A percentile compares a stretch with the other conserved stretches of the same genome.
Evolutionary conservation across 2,329 filamentous ascomycete genomes (phyloP).

Genomic region (Ambrosiella xylebori): DNA sequence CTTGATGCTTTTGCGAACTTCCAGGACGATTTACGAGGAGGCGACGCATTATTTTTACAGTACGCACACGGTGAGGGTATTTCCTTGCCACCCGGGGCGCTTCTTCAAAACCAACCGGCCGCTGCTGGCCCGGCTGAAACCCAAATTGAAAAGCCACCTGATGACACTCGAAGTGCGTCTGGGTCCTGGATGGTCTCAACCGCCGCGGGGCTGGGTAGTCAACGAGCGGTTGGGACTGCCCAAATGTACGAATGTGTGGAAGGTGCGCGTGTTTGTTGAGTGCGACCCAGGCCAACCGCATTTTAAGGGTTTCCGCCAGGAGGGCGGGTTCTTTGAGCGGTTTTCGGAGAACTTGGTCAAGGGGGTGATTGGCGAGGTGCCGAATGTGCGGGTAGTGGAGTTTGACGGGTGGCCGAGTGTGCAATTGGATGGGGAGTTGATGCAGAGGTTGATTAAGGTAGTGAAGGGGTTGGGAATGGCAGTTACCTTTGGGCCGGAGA

Average conservation of each 20-base stretch:
- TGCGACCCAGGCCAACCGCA: constrained; percentile 50
- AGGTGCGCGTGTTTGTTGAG: constrained; percentile 52
- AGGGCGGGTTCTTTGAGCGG: constrained; percentile 50
- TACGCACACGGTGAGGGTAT: constrained; percentile 44
- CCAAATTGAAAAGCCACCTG: constrained; percentile 40
- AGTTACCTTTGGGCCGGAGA: constrained; percentile 50
- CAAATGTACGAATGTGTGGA: constrained; percentile 41
- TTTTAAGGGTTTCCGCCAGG: constrained; percentile 50
- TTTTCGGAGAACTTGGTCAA: constrained; percentile 44
- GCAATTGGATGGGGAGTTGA: constrained; percentile 45
- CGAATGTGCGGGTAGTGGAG: constrained; percentile 39
- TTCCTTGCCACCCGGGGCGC: constrained; percentile 44
- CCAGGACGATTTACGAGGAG: constrained; percentile 43
- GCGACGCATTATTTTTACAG: constrained; percentile 50
- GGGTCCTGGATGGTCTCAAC: constrained; percentile 55
- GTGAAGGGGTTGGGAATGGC: constrained; percentile 30
- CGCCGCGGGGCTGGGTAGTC: constrained; percentile 54
- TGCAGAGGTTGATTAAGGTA: constrained; percentile 40
- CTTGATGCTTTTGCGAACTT: constrained; percentile 44
- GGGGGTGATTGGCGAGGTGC: constrained; percentile 38
- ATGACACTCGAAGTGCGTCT: constrained; percentile 52
- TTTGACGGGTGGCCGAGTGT: constrained; percentile 55
- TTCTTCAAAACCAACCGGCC: constrained; percentile 61
- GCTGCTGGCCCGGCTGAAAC: constrained; percentile 47
- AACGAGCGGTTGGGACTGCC: constrained; percentile 44